Evolutionary conservation across 179 eudicot species (phyloP).

Genomic region (Sideroxylon spinosum): DNA sequence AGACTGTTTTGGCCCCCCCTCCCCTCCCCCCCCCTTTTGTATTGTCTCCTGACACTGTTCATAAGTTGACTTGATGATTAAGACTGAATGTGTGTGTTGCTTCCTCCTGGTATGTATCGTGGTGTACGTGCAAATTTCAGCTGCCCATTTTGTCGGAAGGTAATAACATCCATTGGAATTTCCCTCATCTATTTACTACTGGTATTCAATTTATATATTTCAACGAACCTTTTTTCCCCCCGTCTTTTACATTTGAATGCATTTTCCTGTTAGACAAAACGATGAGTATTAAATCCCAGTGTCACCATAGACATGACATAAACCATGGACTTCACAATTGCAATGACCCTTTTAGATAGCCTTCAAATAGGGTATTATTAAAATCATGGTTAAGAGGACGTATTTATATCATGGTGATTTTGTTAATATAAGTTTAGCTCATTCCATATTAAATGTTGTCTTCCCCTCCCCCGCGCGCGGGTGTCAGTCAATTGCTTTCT

Average conservation of each 20-base stretch:
- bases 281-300: not conserved
- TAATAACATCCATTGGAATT: slow-evolving; percentile 25
- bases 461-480: too few species aligned
- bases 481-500: slow-evolving; percentile 11
- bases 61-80: not conserved
- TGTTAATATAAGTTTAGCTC: not conserved
- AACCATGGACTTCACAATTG: not conserved
- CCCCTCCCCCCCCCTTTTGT: not conserved
- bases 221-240: too few species aligned
- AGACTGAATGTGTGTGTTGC: slow-evolving; percentile 23
- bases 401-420: slow-evolving; percentile 1
- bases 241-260: not conserved
- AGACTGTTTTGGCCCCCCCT: not conserved
- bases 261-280: not conserved
- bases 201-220: not conserved
- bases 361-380: not conserved
- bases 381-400: not conserved
- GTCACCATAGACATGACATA: not conserved
- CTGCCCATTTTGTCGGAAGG: slow-evolving; percentile 98
- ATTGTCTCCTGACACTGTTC: not conserved
- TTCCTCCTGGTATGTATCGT: slow-evolving; percentile 18
- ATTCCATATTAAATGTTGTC: too few species aligned
- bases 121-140: slow-evolving; percentile 40
- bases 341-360: not conserved
- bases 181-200: not conserved